Conservation (phyloP, 2,329 filamentous ascomycete genomes). For the Colletotrichum euphorbiae region DNA sequence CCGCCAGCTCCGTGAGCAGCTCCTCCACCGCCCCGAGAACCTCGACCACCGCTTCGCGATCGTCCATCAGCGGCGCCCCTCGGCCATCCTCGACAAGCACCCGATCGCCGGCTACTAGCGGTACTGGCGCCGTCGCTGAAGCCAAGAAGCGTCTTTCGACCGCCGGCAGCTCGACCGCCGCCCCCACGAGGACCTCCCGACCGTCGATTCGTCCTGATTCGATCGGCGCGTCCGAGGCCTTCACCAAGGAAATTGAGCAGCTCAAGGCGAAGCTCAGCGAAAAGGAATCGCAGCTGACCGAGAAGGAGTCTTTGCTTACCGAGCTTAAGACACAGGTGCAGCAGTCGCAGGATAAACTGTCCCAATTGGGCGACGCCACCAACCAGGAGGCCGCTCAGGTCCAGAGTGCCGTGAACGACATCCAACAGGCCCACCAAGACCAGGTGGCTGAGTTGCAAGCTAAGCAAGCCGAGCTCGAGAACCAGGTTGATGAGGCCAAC, state of each 20-base stretch:
- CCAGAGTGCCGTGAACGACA: conserved; percentile 46
- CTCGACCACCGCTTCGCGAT: conserved; percentile 38
- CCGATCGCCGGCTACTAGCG: conserved; percentile 47
- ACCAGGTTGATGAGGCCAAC: conserved; percentile 60
- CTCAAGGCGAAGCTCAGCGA: conserved; percentile 69
- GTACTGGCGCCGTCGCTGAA: conserved; percentile 57
- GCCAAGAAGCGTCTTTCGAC: conserved; percentile 70
- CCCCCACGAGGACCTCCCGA: conserved; percentile 56
- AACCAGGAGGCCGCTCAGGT: conserved; percentile 53
- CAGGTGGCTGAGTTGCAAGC: conserved; percentile 62
- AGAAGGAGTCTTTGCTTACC: conserved; percentile 69
- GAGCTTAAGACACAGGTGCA: conserved; percentile 68
- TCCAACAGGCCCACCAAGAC: conserved; percentile 51
- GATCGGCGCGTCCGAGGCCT: conserved; percentile 53
- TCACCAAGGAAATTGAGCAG: conserved; percentile 68
- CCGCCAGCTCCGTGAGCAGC: conserved; percentile 42
- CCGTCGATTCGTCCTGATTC: conserved; percentile 52
- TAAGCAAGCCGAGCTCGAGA: conserved; percentile 60
- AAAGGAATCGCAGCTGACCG: conserved; percentile 67
- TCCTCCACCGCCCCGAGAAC: conserved; percentile 17
- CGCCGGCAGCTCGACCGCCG: conserved; percentile 53
- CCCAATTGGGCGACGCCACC: conserved; percentile 65
- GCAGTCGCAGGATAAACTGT: conserved; percentile 66
- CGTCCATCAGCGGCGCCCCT: conserved; percentile 40
- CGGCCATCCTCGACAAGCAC: conserved; percentile 46